Evolutionary conservation across 1,284 basidiomycete genomes (phyloP).

Genomic region (Sporisorium sorghi): DNA sequence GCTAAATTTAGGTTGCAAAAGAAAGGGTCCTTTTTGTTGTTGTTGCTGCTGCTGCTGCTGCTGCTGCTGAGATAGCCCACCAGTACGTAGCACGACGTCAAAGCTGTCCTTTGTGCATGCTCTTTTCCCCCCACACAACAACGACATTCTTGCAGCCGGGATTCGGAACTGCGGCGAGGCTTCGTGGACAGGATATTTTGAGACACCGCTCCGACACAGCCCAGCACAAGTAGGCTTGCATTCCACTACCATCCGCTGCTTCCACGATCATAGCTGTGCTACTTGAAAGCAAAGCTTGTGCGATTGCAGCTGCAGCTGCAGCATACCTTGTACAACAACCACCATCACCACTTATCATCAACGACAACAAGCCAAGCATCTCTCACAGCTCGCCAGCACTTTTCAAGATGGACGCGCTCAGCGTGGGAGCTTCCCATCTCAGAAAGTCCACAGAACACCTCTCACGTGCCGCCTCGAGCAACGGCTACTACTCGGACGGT

Average conservation of each 20-base stretch:
- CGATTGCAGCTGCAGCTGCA: too few species aligned
- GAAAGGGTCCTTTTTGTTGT: too few species aligned
- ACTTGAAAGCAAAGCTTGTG: too few species aligned
- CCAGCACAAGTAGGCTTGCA: too few species aligned
- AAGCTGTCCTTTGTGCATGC: too few species aligned
- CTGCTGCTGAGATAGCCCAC: conserved; percentile 2
- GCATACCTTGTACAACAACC: too few species aligned
- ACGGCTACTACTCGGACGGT: conserved; percentile 38
- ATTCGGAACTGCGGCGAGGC: conserved; percentile 27
- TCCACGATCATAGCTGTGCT: too few species aligned
- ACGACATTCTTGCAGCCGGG: too few species aligned
- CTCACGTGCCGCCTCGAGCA: conserved; percentile 40
- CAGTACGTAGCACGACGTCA: background rate
- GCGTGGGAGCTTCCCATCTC: conserved; percentile 10
- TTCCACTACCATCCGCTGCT: too few species aligned
- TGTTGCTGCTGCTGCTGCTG: too few species aligned
- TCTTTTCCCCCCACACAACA: background rate
- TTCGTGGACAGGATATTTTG: background rate
- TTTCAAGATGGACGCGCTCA: conserved; percentile 29
- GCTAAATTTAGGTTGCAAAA: background rate
- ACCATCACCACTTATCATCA: background rate
- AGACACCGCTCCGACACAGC: conserved; percentile 15
- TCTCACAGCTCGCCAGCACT: background rate
- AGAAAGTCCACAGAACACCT: conserved; percentile 38
- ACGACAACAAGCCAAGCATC: background rate